Conservation (phyloP, 805 yeast species). For the Kodamaea leandrae region DNA sequence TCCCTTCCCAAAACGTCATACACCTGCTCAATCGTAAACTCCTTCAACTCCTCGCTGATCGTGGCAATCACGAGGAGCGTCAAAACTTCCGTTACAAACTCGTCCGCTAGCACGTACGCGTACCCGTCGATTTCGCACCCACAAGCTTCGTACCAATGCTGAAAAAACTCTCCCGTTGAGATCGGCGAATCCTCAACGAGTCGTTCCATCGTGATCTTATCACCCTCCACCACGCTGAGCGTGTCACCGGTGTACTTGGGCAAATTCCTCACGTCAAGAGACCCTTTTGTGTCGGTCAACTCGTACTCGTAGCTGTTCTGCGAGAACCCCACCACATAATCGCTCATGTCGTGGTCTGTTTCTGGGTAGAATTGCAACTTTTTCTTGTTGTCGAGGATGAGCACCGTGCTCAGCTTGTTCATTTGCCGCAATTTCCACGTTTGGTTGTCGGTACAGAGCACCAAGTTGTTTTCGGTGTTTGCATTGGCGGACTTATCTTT, state of each 20-base stretch:
- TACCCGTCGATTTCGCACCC: conserved; percentile 55
- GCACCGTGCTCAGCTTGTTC: conserved; percentile 84
- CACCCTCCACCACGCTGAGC: background rate
- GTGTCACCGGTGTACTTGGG: conserved; percentile 22
- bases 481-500: conserved; percentile 7
- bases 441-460: conserved; percentile 53
- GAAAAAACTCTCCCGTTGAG: conserved; percentile 52
- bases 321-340: conserved; percentile 31
- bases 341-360: background rate
- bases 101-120: conserved; percentile 31
- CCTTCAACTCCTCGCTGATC: conserved; percentile 23
- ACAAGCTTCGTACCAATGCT: conserved; percentile 49
- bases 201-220: conserved; percentile 23
- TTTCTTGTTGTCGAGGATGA: conserved; percentile 40
- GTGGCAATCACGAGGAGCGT: conserved; percentile 25
- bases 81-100: conserved; percentile 26
- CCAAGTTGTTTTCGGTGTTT: conserved; percentile 39
- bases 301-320: conserved; percentile 36
- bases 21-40: conserved; percentile 17
- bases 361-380: conserved; percentile 3
- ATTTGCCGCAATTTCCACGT: conserved; percentile 73
- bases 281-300: conserved; percentile 23
- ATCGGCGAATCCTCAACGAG: conserved; percentile 48
- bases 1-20: conserved; percentile 20
- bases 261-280: conserved; percentile 28